phyloP scores from a whole-genome alignment of 225 moss, liverwort and hornwort species.

The Polytrichum commune region DNA sequence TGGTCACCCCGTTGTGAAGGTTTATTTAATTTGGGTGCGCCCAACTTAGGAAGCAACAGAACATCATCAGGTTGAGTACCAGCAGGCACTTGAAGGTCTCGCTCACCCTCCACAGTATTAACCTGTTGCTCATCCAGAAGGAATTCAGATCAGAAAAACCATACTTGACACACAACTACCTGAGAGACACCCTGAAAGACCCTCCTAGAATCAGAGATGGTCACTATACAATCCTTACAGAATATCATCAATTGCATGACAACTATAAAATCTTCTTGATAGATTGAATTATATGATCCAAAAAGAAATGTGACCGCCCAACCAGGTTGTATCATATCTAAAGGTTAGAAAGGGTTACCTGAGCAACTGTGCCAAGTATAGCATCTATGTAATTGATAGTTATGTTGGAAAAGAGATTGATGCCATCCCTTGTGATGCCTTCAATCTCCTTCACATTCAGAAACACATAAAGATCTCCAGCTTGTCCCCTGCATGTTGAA shows the following conservation, averaged over 20 bases:
- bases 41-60: constrained; percentile 81
- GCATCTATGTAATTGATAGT: constrained; percentile 77
- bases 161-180: background rate
- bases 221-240: too few relatives aligned
- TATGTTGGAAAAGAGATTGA: constrained; percentile 80
- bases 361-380: constrained; percentile 82
- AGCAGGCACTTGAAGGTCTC: constrained; percentile 77
- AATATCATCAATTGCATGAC: too few relatives aligned
- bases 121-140: constrained; percentile 43
- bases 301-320: too few relatives aligned
- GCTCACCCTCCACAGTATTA: constrained; percentile 86
- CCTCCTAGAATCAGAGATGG: too few relatives aligned
- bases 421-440: constrained; percentile 86
- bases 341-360: constrained; percentile 34
- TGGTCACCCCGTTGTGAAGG: constrained; percentile 89
- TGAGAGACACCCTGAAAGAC: too few relatives aligned
- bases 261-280: too few relatives aligned
- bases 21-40: constrained; percentile 94
- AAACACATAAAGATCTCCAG: constrained; percentile 97
- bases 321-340: too few relatives aligned
- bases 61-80: constrained; percentile 97
- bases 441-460: constrained; percentile 78
- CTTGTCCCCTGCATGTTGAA: constrained; percentile 59
- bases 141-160: background rate
- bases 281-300: too few relatives aligned